Percentiles rank a stretch among this genome's conserved stretches.
Evolutionary conservation across 371 early-diverging fungal species (phyloP).

Genomic region (Mortierella sp.): DNA sequence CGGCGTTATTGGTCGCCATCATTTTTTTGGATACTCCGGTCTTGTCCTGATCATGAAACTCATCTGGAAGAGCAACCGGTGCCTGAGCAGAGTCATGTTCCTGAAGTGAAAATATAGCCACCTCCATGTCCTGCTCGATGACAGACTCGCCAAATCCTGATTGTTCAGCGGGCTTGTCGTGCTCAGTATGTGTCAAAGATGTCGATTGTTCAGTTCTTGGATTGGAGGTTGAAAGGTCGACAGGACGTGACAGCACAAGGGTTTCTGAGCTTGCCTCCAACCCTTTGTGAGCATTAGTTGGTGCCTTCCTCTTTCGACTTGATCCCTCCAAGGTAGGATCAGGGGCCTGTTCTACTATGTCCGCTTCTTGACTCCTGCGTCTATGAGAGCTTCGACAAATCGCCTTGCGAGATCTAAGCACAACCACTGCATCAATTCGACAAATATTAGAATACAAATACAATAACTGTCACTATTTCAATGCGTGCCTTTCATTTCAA

Average conservation of each 20-base stretch:
- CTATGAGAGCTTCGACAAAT: background rate
- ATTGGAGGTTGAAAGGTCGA: background rate
- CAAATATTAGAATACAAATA: background rate
- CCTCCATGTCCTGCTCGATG: slow-evolving; percentile 15
- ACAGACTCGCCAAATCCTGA: background rate
- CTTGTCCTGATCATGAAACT: background rate
- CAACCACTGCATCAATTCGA: background rate
- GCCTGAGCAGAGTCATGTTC: slow-evolving; percentile 2
- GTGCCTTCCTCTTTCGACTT: background rate
- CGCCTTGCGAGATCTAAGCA: background rate
- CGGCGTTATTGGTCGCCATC: background rate
- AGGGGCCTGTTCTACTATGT: background rate
- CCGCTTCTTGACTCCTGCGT: background rate
- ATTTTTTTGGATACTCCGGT: background rate
- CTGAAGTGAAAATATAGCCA: slow-evolving; percentile 10
- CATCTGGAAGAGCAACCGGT: background rate
- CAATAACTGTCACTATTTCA: background rate
- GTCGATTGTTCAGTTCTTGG: background rate
- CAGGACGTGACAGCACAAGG: background rate
- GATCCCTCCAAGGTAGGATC: too few relatives aligned
- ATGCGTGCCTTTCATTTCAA: background rate
- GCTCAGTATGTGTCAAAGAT: background rate
- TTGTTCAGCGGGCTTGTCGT: background rate
- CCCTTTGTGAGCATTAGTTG: background rate
- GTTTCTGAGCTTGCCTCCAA: background rate